phyloP scores from a whole-genome alignment of 345 rosid species.

The Gynandropsis gynandra region DNA sequence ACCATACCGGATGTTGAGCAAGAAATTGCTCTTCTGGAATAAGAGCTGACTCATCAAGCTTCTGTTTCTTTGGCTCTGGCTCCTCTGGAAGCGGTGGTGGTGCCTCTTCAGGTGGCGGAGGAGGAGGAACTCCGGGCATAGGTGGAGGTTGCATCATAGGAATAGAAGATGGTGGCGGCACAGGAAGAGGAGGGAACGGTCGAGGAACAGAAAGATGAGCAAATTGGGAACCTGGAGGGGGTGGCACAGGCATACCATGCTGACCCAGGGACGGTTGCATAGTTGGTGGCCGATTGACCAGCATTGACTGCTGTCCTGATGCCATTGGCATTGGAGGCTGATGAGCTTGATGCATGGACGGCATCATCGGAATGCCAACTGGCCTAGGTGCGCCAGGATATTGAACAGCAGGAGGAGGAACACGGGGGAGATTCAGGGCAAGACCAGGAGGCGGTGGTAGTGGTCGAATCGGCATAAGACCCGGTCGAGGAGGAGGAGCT shows the following conservation, averaged over 20 bases:
- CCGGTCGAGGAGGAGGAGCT: slow-evolving; percentile 79
- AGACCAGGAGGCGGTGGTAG: slow-evolving; percentile 85
- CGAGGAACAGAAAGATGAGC: slow-evolving; percentile 44
- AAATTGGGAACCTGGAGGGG: slow-evolving; percentile 80
- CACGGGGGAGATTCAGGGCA: slow-evolving; percentile 67
- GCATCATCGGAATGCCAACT: slow-evolving; percentile 56
- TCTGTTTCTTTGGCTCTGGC: slow-evolving; percentile 88
- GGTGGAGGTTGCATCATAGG: slow-evolving; percentile 60
- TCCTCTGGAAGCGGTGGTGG: slow-evolving; percentile 98
- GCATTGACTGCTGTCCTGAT: slow-evolving; percentile 52
- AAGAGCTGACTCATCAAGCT: slow-evolving; percentile 72
- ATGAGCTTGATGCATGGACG: slow-evolving; percentile 48
- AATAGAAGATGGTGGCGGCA: slow-evolving; percentile 33
- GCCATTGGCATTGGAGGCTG: slow-evolving; percentile 37
- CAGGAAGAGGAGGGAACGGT: slow-evolving; percentile 36
- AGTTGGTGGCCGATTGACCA: slow-evolving; percentile 54
- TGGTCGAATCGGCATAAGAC: slow-evolving; percentile 54
- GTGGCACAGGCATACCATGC: slow-evolving; percentile 44
- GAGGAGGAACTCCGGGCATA: slow-evolving; percentile 50
- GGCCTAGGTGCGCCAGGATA: slow-evolving; percentile 52
- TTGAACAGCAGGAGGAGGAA: slow-evolving; percentile 46
- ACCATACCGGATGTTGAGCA: slow-evolving; percentile 58
- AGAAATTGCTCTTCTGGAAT: slow-evolving; percentile 74
- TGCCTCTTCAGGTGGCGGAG: slow-evolving; percentile 78
- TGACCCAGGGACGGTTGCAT: slow-evolving; percentile 44